Conservation (phyloP, 805 yeast genomes). For the Candida montana region DNA sequence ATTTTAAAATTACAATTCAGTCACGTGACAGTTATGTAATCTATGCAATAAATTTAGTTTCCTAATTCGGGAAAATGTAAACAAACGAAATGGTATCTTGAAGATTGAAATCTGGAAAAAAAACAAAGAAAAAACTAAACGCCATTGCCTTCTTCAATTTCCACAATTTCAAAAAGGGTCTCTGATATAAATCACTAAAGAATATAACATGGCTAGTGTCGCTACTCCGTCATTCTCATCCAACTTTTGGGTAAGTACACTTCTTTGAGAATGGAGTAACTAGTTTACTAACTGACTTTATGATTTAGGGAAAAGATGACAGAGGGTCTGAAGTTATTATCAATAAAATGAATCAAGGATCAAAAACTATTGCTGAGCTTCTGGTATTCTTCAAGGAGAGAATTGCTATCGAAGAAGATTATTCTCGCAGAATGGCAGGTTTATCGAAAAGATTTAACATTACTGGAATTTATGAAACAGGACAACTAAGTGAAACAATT, state of each 20-base stretch:
- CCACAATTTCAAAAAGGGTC: too few relatives aligned
- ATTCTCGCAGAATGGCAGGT: slow-evolving; percentile 47
- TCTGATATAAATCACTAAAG: too few relatives aligned
- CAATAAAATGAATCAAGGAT: slow-evolving; percentile 53
- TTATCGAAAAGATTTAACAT: slow-evolving; percentile 38
- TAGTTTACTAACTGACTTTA: slow-evolving; percentile 1
- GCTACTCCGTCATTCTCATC: slow-evolving; percentile 32
- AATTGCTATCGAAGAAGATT: slow-evolving; percentile 67
- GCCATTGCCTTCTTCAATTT: neutral
- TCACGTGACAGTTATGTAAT: neutral
- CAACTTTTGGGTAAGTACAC: slow-evolving; percentile 46
- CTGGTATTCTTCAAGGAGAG: slow-evolving; percentile 48
- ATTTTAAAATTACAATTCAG: too few relatives aligned
- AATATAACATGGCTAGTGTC: slow-evolving; percentile 7
- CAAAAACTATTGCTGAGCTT: slow-evolving; percentile 50
- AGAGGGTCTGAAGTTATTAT: slow-evolving; percentile 52
- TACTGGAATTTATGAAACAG: slow-evolving; percentile 55
- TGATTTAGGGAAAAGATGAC: slow-evolving; percentile 49
- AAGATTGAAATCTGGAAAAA: neutral
- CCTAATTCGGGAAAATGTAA: slow-evolving; percentile 22
- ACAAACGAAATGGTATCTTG: slow-evolving; percentile 6
- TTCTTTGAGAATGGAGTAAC: too few relatives aligned
- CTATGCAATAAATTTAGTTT: neutral
- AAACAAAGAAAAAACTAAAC: neutral
- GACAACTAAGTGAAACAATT: slow-evolving; percentile 52